Evolutionary conservation across 2,329 filamentous ascomycete genomes (phyloP).

Genomic region (Didymella arachidicola): DNA sequence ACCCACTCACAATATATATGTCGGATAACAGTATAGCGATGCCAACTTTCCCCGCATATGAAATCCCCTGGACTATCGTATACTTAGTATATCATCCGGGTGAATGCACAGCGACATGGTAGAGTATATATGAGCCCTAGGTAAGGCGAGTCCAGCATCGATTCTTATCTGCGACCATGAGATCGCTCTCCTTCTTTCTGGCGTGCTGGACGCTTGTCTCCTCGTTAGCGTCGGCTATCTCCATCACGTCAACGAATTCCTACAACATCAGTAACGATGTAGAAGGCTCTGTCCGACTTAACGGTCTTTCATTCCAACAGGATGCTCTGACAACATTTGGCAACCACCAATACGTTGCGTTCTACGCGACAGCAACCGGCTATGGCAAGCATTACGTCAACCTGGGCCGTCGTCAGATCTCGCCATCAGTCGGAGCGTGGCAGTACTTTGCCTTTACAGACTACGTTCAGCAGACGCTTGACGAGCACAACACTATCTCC

Average conservation of each 20-base stretch:
- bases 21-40: background rate
- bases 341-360: slow-evolving; percentile 60
- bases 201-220: slow-evolving; percentile 22
- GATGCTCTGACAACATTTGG: slow-evolving; percentile 57
- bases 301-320: slow-evolving; percentile 61
- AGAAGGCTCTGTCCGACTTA: slow-evolving; percentile 51
- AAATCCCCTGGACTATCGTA: slow-evolving; percentile 2
- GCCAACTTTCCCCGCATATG: slow-evolving; percentile 2
- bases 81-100: slow-evolving; percentile 3
- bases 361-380: slow-evolving; percentile 51
- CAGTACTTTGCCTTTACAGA: slow-evolving; percentile 59
- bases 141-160: background rate
- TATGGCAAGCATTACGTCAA: slow-evolving; percentile 54
- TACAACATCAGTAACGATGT: slow-evolving; percentile 47
- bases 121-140: slow-evolving; percentile 10
- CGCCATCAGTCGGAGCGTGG: slow-evolving; percentile 51
- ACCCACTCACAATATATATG: no score
- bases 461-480: slow-evolving; percentile 60
- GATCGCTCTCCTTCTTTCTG: slow-evolving; percentile 19
- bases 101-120: slow-evolving; percentile 13
- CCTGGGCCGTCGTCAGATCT: slow-evolving; percentile 56
- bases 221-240: slow-evolving; percentile 31
- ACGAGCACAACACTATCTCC: slow-evolving; percentile 63
- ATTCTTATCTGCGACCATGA: slow-evolving; percentile 24
- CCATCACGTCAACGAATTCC: slow-evolving; percentile 35